Conservation (phyloP, 1,139 yeast genomes). For the Debaryomycetaceae sp. region DNA sequence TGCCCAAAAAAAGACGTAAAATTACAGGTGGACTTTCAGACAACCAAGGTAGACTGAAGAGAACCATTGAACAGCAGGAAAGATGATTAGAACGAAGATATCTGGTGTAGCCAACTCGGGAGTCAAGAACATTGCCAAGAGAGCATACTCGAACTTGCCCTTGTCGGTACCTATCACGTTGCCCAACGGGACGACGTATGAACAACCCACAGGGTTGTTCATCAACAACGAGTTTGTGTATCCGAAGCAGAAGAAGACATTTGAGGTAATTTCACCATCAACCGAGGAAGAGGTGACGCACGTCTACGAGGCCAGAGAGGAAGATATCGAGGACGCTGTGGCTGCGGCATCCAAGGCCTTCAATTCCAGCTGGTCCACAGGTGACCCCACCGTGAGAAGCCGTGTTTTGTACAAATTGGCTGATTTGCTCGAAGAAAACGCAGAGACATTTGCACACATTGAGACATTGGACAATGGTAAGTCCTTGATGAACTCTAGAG, state of each 20-base stretch:
- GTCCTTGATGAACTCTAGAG: constrained; percentile 50
- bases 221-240: constrained; percentile 48
- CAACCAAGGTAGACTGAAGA: too few relatives aligned
- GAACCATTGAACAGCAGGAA: too few relatives aligned
- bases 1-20: too few relatives aligned
- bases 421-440: constrained; percentile 57
- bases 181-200: constrained; percentile 46
- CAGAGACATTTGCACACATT: constrained; percentile 59
- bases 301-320: constrained; percentile 63
- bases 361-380: constrained; percentile 33
- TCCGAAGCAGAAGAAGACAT: constrained; percentile 48
- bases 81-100: constrained; percentile 9
- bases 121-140: constrained; percentile 1
- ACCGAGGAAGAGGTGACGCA: constrained; percentile 64
- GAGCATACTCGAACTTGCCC: constrained; percentile 26
- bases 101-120: constrained; percentile 4
- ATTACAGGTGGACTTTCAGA: too few relatives aligned
- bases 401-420: constrained; percentile 55
- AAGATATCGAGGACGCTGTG: constrained; percentile 78
- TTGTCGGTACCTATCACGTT: constrained; percentile 48
- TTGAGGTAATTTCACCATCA: constrained; percentile 60
- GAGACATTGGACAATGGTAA: constrained; percentile 84
- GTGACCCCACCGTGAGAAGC: constrained; percentile 49
- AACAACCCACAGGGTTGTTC: constrained; percentile 67
- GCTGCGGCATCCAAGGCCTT: constrained; percentile 74